These are phyloP conservation scores for Dioscorea alata DNA, from an alignment of 106 monocot genomes.

Conservation along the genomic window DNA sequence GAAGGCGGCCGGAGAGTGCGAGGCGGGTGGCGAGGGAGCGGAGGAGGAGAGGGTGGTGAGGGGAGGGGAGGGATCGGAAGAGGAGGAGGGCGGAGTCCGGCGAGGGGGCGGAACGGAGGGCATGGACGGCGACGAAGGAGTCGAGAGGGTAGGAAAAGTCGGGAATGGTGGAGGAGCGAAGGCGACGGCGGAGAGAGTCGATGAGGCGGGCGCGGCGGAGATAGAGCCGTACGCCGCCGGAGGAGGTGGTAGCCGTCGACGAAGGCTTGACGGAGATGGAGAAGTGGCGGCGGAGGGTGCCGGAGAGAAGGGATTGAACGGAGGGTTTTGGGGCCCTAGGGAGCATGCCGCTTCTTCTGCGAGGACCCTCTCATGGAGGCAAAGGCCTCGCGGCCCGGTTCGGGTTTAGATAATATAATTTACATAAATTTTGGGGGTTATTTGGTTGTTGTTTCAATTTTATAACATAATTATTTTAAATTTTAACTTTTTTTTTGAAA, in stretches of 20 bases:
- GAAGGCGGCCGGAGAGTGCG: constrained; percentile 37
- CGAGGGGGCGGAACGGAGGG: constrained; percentile 59
- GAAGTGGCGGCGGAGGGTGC: constrained; percentile 11
- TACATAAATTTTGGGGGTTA: no score
- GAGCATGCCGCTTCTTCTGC: no score
- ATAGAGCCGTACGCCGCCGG: constrained; percentile 38
- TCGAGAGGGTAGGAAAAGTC: constrained; percentile 16
- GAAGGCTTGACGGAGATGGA: background rate
- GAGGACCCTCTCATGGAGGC: no score
- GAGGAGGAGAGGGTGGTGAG: constrained; percentile 21
- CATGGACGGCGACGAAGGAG: constrained; percentile 35
- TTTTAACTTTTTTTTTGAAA: no score
- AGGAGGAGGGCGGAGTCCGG: constrained; percentile 37
- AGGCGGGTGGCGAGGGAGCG: constrained; percentile 53
- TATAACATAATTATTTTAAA: no score
- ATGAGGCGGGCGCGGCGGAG: constrained; percentile 75
- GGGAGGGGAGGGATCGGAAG: constrained; percentile 39
- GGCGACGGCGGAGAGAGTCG: constrained; percentile 71
- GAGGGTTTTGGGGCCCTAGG: no score
- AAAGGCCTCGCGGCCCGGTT: no score
- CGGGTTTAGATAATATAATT: no score
- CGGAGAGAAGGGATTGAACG: background rate
- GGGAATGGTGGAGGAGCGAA: constrained; percentile 37
- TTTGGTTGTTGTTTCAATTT: no score
- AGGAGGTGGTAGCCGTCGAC: background rate